phyloP scores from a whole-genome alignment of 805 yeast species.

The Blastobotrys mokoenaii region DNA sequence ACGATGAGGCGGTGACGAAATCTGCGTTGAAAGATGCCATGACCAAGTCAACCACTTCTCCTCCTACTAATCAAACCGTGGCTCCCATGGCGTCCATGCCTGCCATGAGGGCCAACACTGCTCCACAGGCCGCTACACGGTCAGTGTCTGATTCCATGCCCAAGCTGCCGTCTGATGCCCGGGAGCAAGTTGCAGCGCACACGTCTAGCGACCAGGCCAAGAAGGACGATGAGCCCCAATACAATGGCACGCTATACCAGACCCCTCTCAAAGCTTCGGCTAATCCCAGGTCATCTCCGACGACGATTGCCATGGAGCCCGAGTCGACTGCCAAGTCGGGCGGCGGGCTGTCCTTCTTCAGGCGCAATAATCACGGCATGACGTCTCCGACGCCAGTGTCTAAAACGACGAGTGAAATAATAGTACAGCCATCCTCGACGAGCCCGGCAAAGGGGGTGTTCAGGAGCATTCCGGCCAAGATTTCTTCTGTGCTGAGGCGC shows the following conservation, averaged over 20 bases:
- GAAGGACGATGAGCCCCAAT: no score
- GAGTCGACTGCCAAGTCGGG: no score
- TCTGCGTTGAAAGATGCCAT: not conserved
- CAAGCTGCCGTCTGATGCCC: no score
- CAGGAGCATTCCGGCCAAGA: not conserved
- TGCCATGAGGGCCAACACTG: not conserved
- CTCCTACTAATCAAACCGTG: not conserved
- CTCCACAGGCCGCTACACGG: not conserved
- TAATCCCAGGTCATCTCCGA: not conserved
- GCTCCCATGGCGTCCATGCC: not conserved
- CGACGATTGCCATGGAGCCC: not conserved
- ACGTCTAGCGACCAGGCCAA: no score
- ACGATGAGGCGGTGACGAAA: not conserved
- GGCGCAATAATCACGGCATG: not conserved
- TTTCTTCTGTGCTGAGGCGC: no score
- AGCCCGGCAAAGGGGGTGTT: constrained; percentile 1
- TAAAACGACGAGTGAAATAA: not conserved
- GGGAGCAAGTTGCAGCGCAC: no score
- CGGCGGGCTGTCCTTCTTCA: no score
- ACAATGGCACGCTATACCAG: not conserved
- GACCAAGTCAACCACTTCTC: not conserved
- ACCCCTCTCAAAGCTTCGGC: not conserved
- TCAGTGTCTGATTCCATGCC: no score
- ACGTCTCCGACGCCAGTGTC: not conserved
- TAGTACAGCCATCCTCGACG: no score